Evolutionary conservation across 1,284 basidiomycete genomes (phyloP).

Genomic region (Naganishia albida): DNA sequence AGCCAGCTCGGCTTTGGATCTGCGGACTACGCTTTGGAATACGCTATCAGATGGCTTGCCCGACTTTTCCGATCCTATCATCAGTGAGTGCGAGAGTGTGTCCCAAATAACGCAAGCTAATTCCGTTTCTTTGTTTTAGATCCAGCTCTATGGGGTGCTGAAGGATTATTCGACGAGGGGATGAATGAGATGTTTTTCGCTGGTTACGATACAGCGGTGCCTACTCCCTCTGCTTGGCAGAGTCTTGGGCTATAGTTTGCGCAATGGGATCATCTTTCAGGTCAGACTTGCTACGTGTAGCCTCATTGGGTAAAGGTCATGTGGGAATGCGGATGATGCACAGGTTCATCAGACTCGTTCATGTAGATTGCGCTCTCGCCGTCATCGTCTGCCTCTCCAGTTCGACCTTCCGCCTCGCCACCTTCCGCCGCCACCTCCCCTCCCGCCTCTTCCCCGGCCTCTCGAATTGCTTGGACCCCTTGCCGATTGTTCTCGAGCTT

Average conservation of each 20-base stretch:
- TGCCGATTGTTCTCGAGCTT: conserved; percentile 10
- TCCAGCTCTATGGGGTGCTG: conserved; percentile 28
- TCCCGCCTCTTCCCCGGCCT: conserved; percentile 16
- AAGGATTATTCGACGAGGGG: conserved; percentile 27
- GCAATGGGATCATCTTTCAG: too few species aligned
- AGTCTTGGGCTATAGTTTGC: conserved; percentile 8
- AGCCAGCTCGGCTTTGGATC: conserved; percentile 23
- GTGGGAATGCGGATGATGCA: too few species aligned
- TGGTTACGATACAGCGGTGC: conserved; percentile 26
- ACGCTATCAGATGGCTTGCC: conserved; percentile 19
- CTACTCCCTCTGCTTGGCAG: conserved; percentile 22
- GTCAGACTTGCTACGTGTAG: too few species aligned
- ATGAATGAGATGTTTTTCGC: conserved; percentile 31
- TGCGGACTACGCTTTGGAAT: conserved; percentile 17
- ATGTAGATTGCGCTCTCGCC: too few species aligned
- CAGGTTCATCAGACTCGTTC: too few species aligned
- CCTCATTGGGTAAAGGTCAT: not conserved
- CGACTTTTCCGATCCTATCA: conserved; percentile 19
- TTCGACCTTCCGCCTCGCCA: conserved; percentile 10
- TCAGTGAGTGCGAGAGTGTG: conserved; percentile 10
- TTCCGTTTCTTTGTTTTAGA: not conserved
- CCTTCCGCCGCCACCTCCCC: conserved; percentile 7
- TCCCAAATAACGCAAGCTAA: not conserved
- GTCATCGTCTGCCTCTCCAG: conserved; percentile 20
- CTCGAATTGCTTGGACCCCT: not conserved